A percentile compares a stretch with the other conserved stretches of the same genome.
Conservation (phyloP, 805 yeast species). For the Phaffomyces thermotolerans region DNA sequence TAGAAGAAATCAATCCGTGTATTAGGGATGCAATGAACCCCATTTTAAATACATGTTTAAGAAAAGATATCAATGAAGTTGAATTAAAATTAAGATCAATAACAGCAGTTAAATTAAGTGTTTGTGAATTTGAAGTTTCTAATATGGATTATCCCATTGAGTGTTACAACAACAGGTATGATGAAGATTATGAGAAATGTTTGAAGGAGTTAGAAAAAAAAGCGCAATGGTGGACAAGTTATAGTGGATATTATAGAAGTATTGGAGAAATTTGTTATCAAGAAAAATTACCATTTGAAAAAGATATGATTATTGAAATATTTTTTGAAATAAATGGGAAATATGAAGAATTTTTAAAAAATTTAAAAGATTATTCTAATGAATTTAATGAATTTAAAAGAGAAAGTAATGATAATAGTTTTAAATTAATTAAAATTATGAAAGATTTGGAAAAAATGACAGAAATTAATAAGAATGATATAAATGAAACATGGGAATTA, state of each 20-base stretch:
- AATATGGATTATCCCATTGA: conserved; percentile 27
- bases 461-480: conserved; percentile 12
- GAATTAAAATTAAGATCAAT: conserved; percentile 27
- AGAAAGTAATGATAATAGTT: not conserved
- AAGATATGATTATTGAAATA: conserved; percentile 39
- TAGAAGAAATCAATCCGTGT: conserved; percentile 21
- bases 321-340: conserved; percentile 40
- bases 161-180: conserved; percentile 21
- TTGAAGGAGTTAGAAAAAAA: conserved; percentile 33
- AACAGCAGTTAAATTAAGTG: conserved; percentile 41
- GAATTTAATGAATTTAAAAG: conserved; percentile 14
- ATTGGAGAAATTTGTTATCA: conserved; percentile 47
- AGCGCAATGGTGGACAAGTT: conserved; percentile 69
- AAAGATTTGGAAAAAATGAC: not conserved
- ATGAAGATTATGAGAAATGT: conserved; percentile 25
- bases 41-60: conserved; percentile 35
- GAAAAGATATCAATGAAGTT: conserved; percentile 33
- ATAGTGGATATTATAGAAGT: conserved; percentile 55
- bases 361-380: conserved; percentile 14
- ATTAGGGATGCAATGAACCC: conserved; percentile 33
- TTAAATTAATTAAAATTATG: not conserved
- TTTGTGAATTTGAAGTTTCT: conserved; percentile 49
- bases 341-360: conserved; percentile 18
- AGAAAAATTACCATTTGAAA: conserved; percentile 43
- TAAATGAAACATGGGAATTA: conserved; percentile 3